Base-by-base conservation (phyloP, 2,329 filamentous ascomycete genomes). In the Nakataea oryzae region DNA sequence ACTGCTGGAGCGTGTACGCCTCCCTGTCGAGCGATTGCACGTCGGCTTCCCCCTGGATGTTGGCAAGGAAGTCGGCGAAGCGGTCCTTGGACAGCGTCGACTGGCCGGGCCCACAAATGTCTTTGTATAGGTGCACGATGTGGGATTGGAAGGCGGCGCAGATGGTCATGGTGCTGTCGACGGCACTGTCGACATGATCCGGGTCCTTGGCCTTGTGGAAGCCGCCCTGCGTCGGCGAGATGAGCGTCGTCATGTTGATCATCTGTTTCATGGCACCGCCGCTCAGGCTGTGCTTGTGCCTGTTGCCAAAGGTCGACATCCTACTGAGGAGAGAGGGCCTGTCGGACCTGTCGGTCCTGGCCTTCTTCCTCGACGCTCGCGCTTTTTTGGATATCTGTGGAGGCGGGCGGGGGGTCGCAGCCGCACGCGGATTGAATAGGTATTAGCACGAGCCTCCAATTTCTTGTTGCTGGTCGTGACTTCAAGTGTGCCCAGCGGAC, bases 11-110 rank as follows among this genome's bases (percentile, higher is more conserved):
- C 3, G 66, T 71, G 68, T 82, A 84, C 2, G 67, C 67, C 4
- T 80, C 74, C 55, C 76, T 73, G 21, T 73, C 67, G n/a, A 71
- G 65, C 21, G 70, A 69, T 14, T 78, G 61, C 3, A 69, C 65
- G 4, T 74, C 66, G 14, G 64, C 59, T 62, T 83, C 79, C 34
- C 78, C 77, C 67, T 87, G 84, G 1, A 74, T 74, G 1, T 71
- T 68, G 47, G 74, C 71, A n/a, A 87, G 70, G 69, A 86, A 87
- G 5, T 67, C 67, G 32, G 71, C 67, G 61, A 86, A 78, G 34
- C 73, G 72, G 9, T 74, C 73, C 17, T 72, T 70, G 4, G 74
- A 69, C 12, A 81, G 66, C 1, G 64, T 67, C 50, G 64, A 66
- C 30, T 70, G 55, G 60, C 69, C 2, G 74, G 70, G 14, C 69